phyloP scores from a whole-genome alignment of 257 asterid genomes.

The Leptodermis oblonga region DNA sequence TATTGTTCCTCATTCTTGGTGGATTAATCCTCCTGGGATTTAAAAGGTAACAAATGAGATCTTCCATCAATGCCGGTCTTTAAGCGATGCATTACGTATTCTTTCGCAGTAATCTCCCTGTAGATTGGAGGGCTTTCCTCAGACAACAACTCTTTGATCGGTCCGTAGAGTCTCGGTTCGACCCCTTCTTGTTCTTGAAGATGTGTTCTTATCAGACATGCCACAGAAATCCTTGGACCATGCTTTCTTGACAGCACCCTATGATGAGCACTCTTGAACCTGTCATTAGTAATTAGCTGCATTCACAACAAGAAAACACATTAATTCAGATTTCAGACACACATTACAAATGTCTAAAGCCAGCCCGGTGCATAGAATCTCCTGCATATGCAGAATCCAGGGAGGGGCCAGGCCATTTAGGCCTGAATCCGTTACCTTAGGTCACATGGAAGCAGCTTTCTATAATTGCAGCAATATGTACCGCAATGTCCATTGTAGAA shows the following conservation, averaged over 20 bases:
- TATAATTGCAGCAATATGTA: no score
- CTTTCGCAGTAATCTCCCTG: background rate
- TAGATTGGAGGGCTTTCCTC: background rate
- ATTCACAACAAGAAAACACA: background rate
- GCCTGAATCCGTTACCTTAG: no score
- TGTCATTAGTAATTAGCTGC: slow-evolving; percentile 45
- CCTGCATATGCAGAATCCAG: no score
- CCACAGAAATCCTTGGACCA: background rate
- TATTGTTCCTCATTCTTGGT: no score
- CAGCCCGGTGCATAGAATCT: no score
- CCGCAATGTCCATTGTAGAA: no score
- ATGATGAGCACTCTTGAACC: slow-evolving; percentile 39
- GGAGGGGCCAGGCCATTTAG: no score
- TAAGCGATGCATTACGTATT: background rate
- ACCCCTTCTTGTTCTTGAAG: background rate
- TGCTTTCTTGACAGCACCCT: background rate
- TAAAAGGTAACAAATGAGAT: background rate
- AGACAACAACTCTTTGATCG: background rate
- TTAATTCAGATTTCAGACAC: no score
- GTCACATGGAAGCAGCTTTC: no score
- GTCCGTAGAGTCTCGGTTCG: background rate
- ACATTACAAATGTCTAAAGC: no score
- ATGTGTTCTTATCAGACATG: background rate
- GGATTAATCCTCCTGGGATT: background rate
- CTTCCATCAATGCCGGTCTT: background rate